Evolutionary conservation across 257 asterid genomes (phyloP).

Genomic region (Verbascum thapsus): DNA sequence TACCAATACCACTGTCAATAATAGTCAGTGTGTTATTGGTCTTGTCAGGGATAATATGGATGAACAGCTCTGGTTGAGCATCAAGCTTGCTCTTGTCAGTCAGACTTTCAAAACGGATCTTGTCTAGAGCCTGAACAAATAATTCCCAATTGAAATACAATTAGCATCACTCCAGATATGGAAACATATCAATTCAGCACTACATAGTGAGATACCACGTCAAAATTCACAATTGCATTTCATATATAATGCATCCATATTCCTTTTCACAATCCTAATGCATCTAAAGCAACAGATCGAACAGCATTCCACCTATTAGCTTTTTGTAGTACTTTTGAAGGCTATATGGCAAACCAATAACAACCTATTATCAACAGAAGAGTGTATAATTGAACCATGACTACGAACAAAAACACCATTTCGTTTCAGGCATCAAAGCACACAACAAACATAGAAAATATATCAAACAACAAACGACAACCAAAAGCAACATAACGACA

Average conservation of each 20-base stretch:
- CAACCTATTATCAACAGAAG: too few relatives aligned
- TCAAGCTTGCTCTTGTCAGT: slow-evolving; percentile 70
- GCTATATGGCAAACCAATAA: too few relatives aligned
- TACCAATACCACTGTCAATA: slow-evolving; percentile 63
- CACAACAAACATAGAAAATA: too few relatives aligned
- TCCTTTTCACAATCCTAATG: too few relatives aligned
- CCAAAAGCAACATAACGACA: too few relatives aligned
- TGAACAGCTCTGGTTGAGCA: slow-evolving; percentile 59
- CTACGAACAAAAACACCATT: too few relatives aligned
- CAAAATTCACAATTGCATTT: too few relatives aligned
- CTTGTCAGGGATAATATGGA: slow-evolving; percentile 62
- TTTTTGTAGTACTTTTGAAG: too few relatives aligned
- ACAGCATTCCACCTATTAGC: too few relatives aligned
- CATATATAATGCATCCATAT: too few relatives aligned
- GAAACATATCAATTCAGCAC: neutral
- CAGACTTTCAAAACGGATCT: slow-evolving; percentile 59
- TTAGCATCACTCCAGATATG: neutral
- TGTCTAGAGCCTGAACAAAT: slow-evolving; percentile 51
- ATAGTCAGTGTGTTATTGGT: slow-evolving; percentile 53
- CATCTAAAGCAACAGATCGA: too few relatives aligned
- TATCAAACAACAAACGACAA: neutral
- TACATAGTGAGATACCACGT: neutral
- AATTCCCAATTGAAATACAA: neutral
- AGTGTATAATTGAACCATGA: too few relatives aligned
- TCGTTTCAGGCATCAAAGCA: neutral